Evolutionary conservation across 2,329 filamentous ascomycete genomes (phyloP), one percentile per base, ranked within the genome.

Genomic region (Chalaropsis ovoidea): DNA sequence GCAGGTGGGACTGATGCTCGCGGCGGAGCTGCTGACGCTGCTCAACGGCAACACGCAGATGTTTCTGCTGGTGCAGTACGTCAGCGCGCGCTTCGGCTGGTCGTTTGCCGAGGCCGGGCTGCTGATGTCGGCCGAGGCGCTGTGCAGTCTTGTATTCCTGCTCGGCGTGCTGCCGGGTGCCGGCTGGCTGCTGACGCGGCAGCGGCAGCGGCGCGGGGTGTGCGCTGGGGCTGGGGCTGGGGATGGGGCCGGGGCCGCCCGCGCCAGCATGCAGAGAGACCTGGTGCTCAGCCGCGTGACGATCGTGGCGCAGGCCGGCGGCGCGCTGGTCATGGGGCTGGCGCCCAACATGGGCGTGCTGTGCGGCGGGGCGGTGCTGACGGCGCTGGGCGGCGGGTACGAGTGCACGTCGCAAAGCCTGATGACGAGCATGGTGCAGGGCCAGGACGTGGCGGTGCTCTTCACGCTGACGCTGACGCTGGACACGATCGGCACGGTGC

Each of bases 71-170:
- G 62, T 70, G 10, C 70, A 71, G 54, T 71, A 71, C 58, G 69
- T 70, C 61, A 71, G 69, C 64, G 70, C 69, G 56, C 68, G 69
- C 39, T 71, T 70, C 45, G 65, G 65, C 13, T 69, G 68, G 67
- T 68, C 69, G 6, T 61, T 63, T 6, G 52, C 61, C 8, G 42
- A 24, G 31, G 61, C 65, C 10, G 61, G 35, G 5, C 49, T 67
- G 22, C 15, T 63, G 24, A 24, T 60, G 15, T 67, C 65, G 3
- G 13, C 45, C 27, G 61, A 67, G 42, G 61, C 65, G 3, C 11
- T 41, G 6, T 41, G 35, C 6, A 39, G 19, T 1, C n/a, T 67
- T 8, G 24, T 60, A 13, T 19, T 63, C 11, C 49, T 67, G 19
- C 27, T 67, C 22, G 7, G 63, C 13, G 27, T 63, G 3, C 39